phyloP scores from a whole-genome alignment of 768 basidiomycete species.

The Mycena chlorophos region DNA sequence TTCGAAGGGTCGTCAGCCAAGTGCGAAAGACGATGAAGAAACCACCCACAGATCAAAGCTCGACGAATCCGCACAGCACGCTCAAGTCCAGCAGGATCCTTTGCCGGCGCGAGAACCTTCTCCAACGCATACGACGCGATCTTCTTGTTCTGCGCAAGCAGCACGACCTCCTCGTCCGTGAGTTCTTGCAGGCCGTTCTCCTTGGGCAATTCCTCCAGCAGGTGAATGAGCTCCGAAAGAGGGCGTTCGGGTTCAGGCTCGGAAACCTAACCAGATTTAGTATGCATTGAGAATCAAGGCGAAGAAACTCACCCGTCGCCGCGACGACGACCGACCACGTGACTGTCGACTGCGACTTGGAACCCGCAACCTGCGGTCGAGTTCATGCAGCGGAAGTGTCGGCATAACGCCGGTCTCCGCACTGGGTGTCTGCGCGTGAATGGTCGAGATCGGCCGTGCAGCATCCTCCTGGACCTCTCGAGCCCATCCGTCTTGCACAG shows the following conservation, averaged over 20 bases:
- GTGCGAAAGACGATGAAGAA: no score
- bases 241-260: conserved; percentile 41
- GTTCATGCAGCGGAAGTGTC: conserved; percentile 56
- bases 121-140: conserved; percentile 94
- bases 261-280: background rate
- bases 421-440: conserved; percentile 17
- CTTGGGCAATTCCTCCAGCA: conserved; percentile 74
- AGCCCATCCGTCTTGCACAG: conserved; percentile 19
- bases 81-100: conserved; percentile 55
- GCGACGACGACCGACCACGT: conserved; percentile 10
- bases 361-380: conserved; percentile 51
- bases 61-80: conserved; percentile 85
- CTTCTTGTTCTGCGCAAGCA: conserved; percentile 88
- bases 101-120: conserved; percentile 69
- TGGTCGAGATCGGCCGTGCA: conserved; percentile 4
- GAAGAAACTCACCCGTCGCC: background rate
- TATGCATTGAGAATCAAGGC: background rate
- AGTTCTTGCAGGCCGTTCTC: conserved; percentile 63
- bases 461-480: conserved; percentile 4
- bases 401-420: conserved; percentile 23
- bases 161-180: conserved; percentile 89
- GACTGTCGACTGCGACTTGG: conserved; percentile 26
- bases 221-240: conserved; percentile 74
- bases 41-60: no score
- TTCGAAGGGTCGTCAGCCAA: no score